Evolutionary conservation across 2,329 filamentous ascomycete species (phyloP), one percentile per base, ranked within the genome.

Genomic region (Aotearoamyces nothofagi): DNA sequence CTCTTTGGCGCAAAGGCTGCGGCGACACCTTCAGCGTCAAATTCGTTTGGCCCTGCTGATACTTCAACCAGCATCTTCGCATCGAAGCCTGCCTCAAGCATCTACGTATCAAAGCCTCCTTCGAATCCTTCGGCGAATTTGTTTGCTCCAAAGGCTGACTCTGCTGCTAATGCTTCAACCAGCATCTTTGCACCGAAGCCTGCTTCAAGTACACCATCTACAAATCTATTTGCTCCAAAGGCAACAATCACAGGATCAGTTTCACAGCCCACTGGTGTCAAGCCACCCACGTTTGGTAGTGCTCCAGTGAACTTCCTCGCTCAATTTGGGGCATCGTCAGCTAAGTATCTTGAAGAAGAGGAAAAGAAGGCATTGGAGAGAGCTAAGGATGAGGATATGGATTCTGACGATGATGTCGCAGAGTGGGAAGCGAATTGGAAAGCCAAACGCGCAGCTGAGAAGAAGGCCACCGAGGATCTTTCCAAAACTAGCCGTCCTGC

Each of bases 381-480:
- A 20, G 42, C 39, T 4, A 45, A 39, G 27, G 42, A 39, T 13
- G 42, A 43, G 11, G 46, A 50, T 9, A 38, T 38, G 22, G 47
- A 50, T 27, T 46, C 43, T 3, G 46, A 50, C 13, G 46, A 49
- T 5, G 41, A 41, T 25, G 37, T 31, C 13, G 29, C 7, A 9
- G 32, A 34, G 26, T 34, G 28, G 29, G 32, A 39, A 23, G 38
- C 32, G 16, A 38, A 42, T n/a, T 46, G 39, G 37, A 31, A 38
- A 22, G 40, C 37, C 15, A 33, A 35, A 11, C 23, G 24, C 15
- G 31, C 28, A 27, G 27, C 32, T 15, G 27, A 35, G 19, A 30
- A 35, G 22, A 30, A 37, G 20, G 24, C 20, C n/a, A 26, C 42
- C 13, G 40, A 43, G 23, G 33, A 35, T 6, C 20, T 38, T 25